phyloP scores from a whole-genome alignment of 805 yeast genomes.

The Barnettozyma sp. region DNA sequence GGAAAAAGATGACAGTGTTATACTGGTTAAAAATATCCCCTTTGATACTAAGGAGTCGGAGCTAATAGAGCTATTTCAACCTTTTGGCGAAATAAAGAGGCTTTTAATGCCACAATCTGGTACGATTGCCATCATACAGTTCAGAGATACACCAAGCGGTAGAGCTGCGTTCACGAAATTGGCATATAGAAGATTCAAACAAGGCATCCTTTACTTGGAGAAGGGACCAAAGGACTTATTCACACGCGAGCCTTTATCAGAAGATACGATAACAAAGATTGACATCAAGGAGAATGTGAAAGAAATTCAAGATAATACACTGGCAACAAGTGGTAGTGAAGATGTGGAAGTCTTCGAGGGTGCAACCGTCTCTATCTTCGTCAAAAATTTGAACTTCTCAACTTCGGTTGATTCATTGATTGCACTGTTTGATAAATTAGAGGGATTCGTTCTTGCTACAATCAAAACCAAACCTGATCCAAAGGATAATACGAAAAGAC shows the following conservation, averaged over 20 bases:
- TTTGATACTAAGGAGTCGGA: slow-evolving; percentile 79
- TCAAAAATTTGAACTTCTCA: slow-evolving; percentile 84
- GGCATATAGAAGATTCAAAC: slow-evolving; percentile 82
- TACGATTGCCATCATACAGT: slow-evolving; percentile 90
- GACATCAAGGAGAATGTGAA: slow-evolving; percentile 25
- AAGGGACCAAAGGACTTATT: slow-evolving; percentile 88
- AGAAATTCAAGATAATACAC: slow-evolving; percentile 22
- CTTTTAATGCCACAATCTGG: slow-evolving; percentile 94
- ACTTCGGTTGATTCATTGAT: slow-evolving; percentile 57
- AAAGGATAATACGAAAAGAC: slow-evolving; percentile 52
- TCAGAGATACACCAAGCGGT: slow-evolving; percentile 73
- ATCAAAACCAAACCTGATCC: slow-evolving; percentile 88
- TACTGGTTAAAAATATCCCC: slow-evolving; percentile 86
- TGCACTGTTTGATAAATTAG: slow-evolving; percentile 57
- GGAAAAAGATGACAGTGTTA: slow-evolving; percentile 73
- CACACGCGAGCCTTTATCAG: slow-evolving; percentile 43
- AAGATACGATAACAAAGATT: slow-evolving; percentile 21
- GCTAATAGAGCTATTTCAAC: slow-evolving; percentile 71
- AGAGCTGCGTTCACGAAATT: slow-evolving; percentile 84
- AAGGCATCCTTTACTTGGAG: slow-evolving; percentile 81
- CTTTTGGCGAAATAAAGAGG: slow-evolving; percentile 73
- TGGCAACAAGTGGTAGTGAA: slow-evolving; percentile 26
- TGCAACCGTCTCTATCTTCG: slow-evolving; percentile 81
- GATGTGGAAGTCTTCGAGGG: slow-evolving; percentile 45
- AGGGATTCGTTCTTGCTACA: slow-evolving; percentile 76